phyloP scores from a whole-genome alignment of 768 basidiomycete genomes.

The Leccinum barrowsii region DNA sequence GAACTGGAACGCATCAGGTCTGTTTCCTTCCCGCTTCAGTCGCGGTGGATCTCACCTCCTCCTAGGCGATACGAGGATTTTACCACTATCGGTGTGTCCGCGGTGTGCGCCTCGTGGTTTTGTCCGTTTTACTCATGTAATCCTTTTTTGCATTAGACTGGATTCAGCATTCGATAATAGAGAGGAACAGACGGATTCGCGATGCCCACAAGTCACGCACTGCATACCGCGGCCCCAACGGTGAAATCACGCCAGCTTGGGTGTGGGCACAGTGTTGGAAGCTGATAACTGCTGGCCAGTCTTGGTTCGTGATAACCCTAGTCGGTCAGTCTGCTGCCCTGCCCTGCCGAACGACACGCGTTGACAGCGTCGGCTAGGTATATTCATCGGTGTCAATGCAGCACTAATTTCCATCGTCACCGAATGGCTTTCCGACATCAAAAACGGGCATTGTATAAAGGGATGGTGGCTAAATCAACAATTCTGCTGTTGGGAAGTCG shows the following conservation, averaged over 20 bases:
- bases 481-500: constrained; percentile 98
- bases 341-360: not conserved
- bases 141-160: constrained; percentile 58
- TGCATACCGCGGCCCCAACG: constrained; percentile 45
- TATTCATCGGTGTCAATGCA: constrained; percentile 87
- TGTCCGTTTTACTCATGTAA: constrained; percentile 13
- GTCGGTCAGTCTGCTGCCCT: constrained; percentile 65
- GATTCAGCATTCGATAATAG: constrained; percentile 93
- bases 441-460: constrained; percentile 94
- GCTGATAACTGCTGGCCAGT: constrained; percentile 69
- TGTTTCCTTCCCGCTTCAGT: constrained; percentile 9
- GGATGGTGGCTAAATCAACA: constrained; percentile 99
- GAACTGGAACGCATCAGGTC: constrained; percentile 68
- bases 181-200: constrained; percentile 75
- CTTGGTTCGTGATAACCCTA: constrained; percentile 87
- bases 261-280: constrained; percentile 60
- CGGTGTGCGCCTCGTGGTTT: constrained; percentile 9
- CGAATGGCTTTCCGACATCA: constrained; percentile 96
- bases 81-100: constrained; percentile 77
- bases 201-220: constrained; percentile 42
- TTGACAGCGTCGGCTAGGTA: constrained; percentile 46
- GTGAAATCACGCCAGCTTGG: constrained; percentile 51
- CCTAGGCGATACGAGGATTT: constrained; percentile 91
- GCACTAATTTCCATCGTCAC: constrained; percentile 93
- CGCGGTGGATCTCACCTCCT: constrained; percentile 13